A percentile compares a stretch with the other conserved stretches of the same genome.
Evolutionary conservation across 176 grass and related monocot genomes (phyloP).

Genomic region (Phragmites australis): DNA sequence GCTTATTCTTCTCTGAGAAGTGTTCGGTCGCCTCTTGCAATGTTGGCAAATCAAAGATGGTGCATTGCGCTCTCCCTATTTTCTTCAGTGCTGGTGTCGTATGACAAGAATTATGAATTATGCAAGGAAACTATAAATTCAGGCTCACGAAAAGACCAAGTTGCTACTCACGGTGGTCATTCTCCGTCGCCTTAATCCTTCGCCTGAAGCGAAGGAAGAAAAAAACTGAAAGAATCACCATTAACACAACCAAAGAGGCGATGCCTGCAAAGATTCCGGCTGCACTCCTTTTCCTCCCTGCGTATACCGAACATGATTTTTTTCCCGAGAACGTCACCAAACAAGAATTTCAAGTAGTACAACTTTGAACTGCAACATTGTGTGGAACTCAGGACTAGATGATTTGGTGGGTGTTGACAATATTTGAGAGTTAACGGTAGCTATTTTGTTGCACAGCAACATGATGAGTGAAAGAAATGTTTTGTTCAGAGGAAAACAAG

Average conservation of each 20-base stretch:
- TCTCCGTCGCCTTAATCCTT: constrained; percentile 19
- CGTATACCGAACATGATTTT: neutral
- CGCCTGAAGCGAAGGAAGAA: constrained; percentile 21
- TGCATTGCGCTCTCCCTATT: constrained; percentile 45
- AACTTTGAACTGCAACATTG: neutral
- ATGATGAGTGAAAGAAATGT: neutral
- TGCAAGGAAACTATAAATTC: neutral
- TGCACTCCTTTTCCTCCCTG: constrained; percentile 42
- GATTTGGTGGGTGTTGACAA: neutral
- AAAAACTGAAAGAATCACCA: constrained; percentile 22
- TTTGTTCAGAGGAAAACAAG: neutral
- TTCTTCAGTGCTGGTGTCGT: constrained; percentile 37
- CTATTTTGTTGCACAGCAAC: neutral
- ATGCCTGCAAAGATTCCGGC: constrained; percentile 25
- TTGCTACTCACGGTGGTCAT: constrained; percentile 33
- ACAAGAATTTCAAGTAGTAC: neutral
- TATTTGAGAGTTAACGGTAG: neutral
- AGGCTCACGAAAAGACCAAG: neutral
- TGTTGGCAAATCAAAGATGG: constrained; percentile 32
- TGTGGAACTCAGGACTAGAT: neutral
- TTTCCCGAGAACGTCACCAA: no score
- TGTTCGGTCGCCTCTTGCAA: constrained; percentile 49
- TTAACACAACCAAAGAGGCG: constrained; percentile 22
- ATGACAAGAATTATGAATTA: constrained; percentile 28
- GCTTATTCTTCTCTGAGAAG: constrained; percentile 48